Percentiles rank a stretch among this genome's conserved stretches.
phyloP scores from a whole-genome alignment of 345 rosid genomes.

The Luvunga scandens region DNA sequence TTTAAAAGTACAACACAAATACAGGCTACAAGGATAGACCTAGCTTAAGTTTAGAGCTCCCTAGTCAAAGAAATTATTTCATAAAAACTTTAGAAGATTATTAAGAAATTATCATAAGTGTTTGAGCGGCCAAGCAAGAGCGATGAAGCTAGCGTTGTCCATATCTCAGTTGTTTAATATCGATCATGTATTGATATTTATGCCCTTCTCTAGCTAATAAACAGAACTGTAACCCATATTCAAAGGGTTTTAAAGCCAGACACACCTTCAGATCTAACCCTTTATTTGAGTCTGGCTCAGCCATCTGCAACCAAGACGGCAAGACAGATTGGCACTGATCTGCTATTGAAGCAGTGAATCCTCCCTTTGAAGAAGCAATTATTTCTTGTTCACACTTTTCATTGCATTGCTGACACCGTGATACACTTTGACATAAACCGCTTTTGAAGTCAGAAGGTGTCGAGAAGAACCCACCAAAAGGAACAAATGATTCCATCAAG shows the following conservation, averaged over 20 bases:
- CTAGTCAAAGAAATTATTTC: background rate
- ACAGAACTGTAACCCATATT: background rate
- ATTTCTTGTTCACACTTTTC: slow-evolving; percentile 48
- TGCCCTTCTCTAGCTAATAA: background rate
- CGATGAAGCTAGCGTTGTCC: background rate
- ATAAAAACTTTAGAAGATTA: background rate
- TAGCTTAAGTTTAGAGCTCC: background rate
- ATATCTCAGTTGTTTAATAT: background rate
- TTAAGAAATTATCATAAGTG: background rate
- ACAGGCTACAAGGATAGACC: background rate
- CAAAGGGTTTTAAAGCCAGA: slow-evolving; percentile 17
- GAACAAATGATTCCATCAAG: slow-evolving; percentile 94
- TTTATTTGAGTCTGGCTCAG: slow-evolving; percentile 40
- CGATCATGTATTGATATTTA: background rate
- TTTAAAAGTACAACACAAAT: background rate
- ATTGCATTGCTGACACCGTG: slow-evolving; percentile 36
- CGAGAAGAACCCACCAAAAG: slow-evolving; percentile 86
- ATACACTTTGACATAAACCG: slow-evolving; percentile 26
- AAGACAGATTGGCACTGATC: slow-evolving; percentile 57
- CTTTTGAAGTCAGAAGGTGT: slow-evolving; percentile 52
- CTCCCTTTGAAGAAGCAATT: slow-evolving; percentile 33
- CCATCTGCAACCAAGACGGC: slow-evolving; percentile 76
- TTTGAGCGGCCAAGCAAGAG: background rate
- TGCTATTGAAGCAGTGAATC: slow-evolving; percentile 45
- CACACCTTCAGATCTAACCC: slow-evolving; percentile 45